Percentiles rank a stretch among this genome's conserved stretches.
Conservation (phyloP, 768 basidiomycete genomes). For the Phaffia tasmanica region DNA sequence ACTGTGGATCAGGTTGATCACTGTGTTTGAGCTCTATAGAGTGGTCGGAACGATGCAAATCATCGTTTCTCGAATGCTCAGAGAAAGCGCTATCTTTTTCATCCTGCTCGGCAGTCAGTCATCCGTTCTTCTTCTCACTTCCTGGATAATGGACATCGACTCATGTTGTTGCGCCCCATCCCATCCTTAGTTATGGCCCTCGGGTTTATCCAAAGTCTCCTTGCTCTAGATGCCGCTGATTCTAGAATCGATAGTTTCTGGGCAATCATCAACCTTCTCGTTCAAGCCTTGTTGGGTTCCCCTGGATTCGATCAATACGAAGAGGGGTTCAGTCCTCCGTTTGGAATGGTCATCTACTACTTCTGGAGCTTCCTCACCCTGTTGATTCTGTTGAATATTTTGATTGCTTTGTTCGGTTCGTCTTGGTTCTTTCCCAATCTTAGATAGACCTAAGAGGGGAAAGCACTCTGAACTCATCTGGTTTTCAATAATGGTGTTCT, state of each 20-base stretch:
- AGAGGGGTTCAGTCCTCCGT: conserved; percentile 32
- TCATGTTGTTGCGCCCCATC: background rate
- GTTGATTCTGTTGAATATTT: conserved; percentile 76
- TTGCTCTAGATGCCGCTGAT: conserved; percentile 83
- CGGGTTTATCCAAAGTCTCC: conserved; percentile 77
- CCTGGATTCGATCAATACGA: conserved; percentile 37
- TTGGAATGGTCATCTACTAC: conserved; percentile 64
- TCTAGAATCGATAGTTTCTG: conserved; percentile 49
- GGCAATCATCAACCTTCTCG: conserved; percentile 53
- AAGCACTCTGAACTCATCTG: too few relatives aligned
- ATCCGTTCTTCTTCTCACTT: conserved; percentile 44
- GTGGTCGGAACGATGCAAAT: conserved; percentile 91
- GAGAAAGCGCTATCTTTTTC: conserved; percentile 26
- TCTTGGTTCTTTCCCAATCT: conserved; percentile 39
- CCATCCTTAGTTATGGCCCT: conserved; percentile 52
- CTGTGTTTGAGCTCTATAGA: conserved; percentile 58
- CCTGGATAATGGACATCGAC: background rate
- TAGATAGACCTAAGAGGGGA: background rate
- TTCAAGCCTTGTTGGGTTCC: conserved; percentile 49
- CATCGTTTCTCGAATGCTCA: conserved; percentile 73
- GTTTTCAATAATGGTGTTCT: too few relatives aligned
- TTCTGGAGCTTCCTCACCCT: conserved; percentile 74
- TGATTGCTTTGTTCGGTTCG: conserved; percentile 90
- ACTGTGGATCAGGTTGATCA: conserved; percentile 18
- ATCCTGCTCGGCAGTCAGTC: conserved; percentile 55